Evolutionary conservation across 345 rosid genomes (phyloP), one percentile per base, ranked within the genome.

Genomic region (Turritis glabra): DNA sequence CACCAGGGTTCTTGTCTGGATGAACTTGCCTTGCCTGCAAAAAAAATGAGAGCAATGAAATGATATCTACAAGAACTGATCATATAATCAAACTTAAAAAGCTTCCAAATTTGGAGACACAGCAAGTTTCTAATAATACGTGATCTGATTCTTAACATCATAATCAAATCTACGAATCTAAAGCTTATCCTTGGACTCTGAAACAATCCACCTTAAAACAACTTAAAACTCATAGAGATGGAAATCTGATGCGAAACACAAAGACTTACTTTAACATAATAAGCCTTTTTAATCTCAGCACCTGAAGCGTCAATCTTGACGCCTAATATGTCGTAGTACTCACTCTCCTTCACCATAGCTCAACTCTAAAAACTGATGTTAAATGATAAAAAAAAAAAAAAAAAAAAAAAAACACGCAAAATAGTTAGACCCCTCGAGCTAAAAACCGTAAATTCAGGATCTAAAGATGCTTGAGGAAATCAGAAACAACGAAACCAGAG

Each of bases 1-100:
- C 98, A 25, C 85, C 88, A 27, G 83, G 95, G 84, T 92, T 96
- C 85, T 92, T 96, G 75, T 96, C 99, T 23, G 99, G 99, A 73
- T 96, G 98, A 69, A 96, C 98, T 78, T 77, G 62, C 75, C 94
- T 85, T 74, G 98, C 98, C 99, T 96, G 85, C 52, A 54, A 26
- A 6, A 66, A 56, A 69, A 47, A 67, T 37, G 5, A 51, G 50
- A 46, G 38, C 50, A 35, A 55, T 41, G 2, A 61, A 40, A 61
- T 23, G 33, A 25, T 6, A 33, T 15, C 51, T n/a, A 40, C 33
- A 33, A 10, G n/a, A 46, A 18, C 18, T 46, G 51, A 40, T 12
- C n/a, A 13, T 25, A 23, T 8, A 47, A 57, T 15, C 43, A 66
- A 48, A 50, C 33, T 8, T 37, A 40, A 19, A 57, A 66, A 18